Percentiles rank a stretch among this genome's conserved stretches.
Conservation (phyloP, 257 asterid species). For the Nicotiana benthamiana region DNA sequence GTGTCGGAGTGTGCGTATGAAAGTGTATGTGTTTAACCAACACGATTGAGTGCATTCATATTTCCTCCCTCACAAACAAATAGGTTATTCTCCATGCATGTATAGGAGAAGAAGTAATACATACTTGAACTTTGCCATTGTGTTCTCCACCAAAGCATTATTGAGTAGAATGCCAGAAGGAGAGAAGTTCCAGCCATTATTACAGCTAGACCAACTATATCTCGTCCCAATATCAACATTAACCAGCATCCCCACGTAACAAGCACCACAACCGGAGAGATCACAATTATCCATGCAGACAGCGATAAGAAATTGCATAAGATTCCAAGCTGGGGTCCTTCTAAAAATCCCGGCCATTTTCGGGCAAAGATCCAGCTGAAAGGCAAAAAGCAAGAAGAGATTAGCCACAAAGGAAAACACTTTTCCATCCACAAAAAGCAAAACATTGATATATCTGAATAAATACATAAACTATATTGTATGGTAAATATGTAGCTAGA, state of each 20-base stretch:
- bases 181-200: conserved; percentile 97
- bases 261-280: conserved; percentile 82
- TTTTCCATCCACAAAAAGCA: conserved; percentile 4
- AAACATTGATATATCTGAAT: background rate
- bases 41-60: background rate
- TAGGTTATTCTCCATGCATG: background rate
- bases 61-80: background rate
- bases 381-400: conserved; percentile 15
- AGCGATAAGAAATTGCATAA: conserved; percentile 69
- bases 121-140: conserved; percentile 99
- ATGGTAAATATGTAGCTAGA: background rate
- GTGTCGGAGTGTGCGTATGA: background rate
- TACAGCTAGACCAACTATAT: conserved; percentile 90
- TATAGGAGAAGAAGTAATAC: conserved; percentile 17
- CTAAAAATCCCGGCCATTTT: conserved; percentile 80
- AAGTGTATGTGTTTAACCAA: background rate
- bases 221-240: conserved; percentile 84
- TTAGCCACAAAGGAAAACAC: conserved; percentile 6
- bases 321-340: conserved; percentile 86
- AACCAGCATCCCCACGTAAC: conserved; percentile 94
- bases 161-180: conserved; percentile 83
- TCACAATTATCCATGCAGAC: conserved; percentile 73
- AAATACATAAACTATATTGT: background rate
- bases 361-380: conserved; percentile 99
- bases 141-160: conserved; percentile 99